Evolutionary conservation across 345 rosid species (phyloP).

Genomic region (Hirschfeldia incana): DNA sequence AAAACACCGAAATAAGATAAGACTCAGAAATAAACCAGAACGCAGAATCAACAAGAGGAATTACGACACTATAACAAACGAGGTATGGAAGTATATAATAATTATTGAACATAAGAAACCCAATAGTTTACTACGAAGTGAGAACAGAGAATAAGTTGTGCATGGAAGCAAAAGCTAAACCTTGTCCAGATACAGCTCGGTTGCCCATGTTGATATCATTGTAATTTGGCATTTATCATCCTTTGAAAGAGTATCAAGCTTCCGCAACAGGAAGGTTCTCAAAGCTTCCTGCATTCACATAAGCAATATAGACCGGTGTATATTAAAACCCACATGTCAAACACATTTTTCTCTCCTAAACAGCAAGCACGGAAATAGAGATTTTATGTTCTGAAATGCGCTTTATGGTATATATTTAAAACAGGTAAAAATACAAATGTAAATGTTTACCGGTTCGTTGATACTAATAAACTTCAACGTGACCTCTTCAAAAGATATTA

Average conservation of each 20-base stretch:
- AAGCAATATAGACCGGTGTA: constrained; percentile 23
- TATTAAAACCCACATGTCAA: constrained; percentile 10
- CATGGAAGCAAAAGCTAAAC: constrained; percentile 48
- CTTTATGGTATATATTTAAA: background rate
- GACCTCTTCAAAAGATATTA: constrained; percentile 94
- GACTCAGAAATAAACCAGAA: constrained; percentile 3
- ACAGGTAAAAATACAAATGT: constrained; percentile 3
- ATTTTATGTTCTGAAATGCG: constrained; percentile 1
- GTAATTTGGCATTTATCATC: constrained; percentile 98
- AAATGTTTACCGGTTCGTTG: constrained; percentile 69
- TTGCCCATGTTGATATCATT: constrained; percentile 98
- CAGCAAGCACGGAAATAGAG: background rate
- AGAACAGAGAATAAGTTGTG: constrained; percentile 25
- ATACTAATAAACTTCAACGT: constrained; percentile 86
- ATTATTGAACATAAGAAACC: background rate
- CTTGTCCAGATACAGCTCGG: constrained; percentile 98
- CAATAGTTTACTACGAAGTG: constrained; percentile 7
- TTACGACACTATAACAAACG: background rate
- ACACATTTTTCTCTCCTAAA: constrained; percentile 4
- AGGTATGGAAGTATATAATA: background rate
- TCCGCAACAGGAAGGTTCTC: constrained; percentile 85
- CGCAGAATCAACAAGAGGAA: background rate
- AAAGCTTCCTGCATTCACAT: constrained; percentile 84
- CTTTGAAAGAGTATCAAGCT: constrained; percentile 91
- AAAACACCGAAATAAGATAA: constrained; percentile 2